Percentiles rank a stretch among this genome's conserved stretches.
Conservation (phyloP, 352 stramenopile species). For the Globisporangium uncinulatum region DNA sequence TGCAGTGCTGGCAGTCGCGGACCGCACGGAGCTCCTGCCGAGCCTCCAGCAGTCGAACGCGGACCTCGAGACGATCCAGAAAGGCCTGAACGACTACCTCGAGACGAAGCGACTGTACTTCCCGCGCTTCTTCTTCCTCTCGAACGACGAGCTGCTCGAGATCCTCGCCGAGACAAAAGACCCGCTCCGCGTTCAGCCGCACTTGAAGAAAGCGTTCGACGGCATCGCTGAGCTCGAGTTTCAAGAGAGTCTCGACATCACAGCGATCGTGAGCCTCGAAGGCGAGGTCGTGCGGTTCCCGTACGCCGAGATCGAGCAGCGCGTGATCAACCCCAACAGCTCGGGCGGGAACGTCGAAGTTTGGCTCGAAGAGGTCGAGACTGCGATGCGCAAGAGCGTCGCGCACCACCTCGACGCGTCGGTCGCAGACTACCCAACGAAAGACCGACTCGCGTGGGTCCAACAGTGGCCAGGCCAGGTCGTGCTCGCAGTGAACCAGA, state of each 20-base stretch:
- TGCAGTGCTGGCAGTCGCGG: conserved; percentile 68
- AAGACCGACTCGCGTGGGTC: conserved; percentile 88
- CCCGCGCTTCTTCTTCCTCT: conserved; percentile 91
- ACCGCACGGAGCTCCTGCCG: conserved; percentile 74
- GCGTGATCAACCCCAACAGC: conserved; percentile 91
- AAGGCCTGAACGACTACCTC: conserved; percentile 91
- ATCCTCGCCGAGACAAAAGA: conserved; percentile 93
- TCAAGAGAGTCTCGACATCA: conserved; percentile 89
- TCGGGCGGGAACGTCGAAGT: conserved; percentile 93
- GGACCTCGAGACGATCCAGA: conserved; percentile 93
- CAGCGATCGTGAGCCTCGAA: conserved; percentile 83
- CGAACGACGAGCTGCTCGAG: conserved; percentile 90
- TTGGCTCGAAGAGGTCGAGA: conserved; percentile 81
- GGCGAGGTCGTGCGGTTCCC: conserved; percentile 88
- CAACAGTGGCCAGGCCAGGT: conserved; percentile 91
- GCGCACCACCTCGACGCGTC: conserved; percentile 77
- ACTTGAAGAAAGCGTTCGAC: conserved; percentile 94
- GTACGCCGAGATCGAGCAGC: conserved; percentile 85
- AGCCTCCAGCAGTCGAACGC: conserved; percentile 86
- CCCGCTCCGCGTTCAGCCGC: conserved; percentile 90
- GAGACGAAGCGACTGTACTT: conserved; percentile 90
- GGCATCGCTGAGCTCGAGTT: conserved; percentile 92
- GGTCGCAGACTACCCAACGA: conserved; percentile 82
- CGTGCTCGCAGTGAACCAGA: conserved; percentile 91
- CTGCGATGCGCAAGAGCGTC: conserved; percentile 84